phyloP scores from a whole-genome alignment of 768 basidiomycete genomes.

The Cystofilobasidium macerans region DNA sequence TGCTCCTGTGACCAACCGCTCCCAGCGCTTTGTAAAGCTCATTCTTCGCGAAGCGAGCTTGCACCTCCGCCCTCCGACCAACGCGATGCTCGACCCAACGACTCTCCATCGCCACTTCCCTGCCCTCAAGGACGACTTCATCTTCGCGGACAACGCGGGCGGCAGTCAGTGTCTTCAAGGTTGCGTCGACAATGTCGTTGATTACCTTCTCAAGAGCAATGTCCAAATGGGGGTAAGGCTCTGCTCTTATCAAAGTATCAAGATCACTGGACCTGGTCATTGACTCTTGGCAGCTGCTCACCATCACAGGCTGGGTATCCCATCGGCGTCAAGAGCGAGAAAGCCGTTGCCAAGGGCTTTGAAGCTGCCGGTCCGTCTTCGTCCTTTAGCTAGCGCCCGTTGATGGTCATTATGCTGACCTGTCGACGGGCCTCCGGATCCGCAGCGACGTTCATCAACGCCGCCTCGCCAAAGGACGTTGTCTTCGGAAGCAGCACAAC shows the following conservation, averaged over 20 bases:
- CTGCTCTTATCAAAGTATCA: too few species aligned
- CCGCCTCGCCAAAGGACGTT: conserved; percentile 52
- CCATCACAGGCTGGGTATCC: not conserved
- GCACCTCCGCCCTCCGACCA: too few species aligned
- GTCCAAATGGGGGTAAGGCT: conserved; percentile 52
- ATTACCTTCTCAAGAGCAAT: conserved; percentile 62
- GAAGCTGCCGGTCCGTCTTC: conserved; percentile 1
- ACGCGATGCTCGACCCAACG: conserved; percentile 19
- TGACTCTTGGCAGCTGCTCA: too few species aligned
- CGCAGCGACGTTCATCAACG: conserved; percentile 53
- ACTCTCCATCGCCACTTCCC: conserved; percentile 51
- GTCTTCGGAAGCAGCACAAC: conserved; percentile 59
- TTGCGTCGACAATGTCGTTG: conserved; percentile 51
- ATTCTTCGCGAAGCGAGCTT: too few species aligned
- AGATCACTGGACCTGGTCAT: too few species aligned
- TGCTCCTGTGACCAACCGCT: too few species aligned
- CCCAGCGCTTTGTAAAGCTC: too few species aligned
- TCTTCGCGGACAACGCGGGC: conserved; percentile 67
- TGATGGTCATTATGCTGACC: conserved; percentile 47
- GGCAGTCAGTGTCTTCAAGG: conserved; percentile 53
- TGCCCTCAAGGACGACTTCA: conserved; percentile 48
- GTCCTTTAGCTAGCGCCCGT: conserved; percentile 42
- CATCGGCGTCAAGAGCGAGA: not conserved
- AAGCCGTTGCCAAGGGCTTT: not conserved
- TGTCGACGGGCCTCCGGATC: too few species aligned